Evolutionary conservation across 805 yeast genomes (phyloP), one percentile per base, ranked within the genome.

Genomic region (Kurtzmaniella cleridarum): DNA sequence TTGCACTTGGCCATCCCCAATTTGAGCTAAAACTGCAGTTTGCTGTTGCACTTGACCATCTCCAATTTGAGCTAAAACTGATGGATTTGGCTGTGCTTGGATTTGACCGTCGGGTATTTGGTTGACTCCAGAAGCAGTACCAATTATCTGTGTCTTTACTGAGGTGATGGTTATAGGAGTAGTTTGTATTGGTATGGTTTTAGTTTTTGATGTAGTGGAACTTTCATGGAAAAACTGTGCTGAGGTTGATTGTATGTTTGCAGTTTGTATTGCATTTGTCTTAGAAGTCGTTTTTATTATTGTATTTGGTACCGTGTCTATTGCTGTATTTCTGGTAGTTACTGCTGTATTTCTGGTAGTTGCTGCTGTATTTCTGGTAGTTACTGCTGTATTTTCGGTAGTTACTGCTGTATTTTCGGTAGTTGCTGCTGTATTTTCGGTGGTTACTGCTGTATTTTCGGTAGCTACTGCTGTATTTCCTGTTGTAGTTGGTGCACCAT

Each of bases 31-130:
- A 1, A 48, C 57, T 15, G 54, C 42, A 34, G 58, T 48, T 30
- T 48, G 45, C 27, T 57, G 57, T 51, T 69, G 75, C 42, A 69
- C 60, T 53, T 71, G 76, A 36, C 76, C 76, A 48, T 71, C 76
- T 34, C 62, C 60, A 37, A 70, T 71, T 49, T 69, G 72, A 60
- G 60, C 60, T n/a, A 66, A 55, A 32, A 51, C 64, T 14, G 51
- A 38, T 10, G 57, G 60, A 17, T 53, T 39, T 18, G 55, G 47
- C 27, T 47, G 40, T 35, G 47, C 54, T 43, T 60, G 66, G 24
- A 58, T 49, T 46, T 62, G 66, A 16, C 67, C 66, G 36, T 60
- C 66, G 34, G 42, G 39, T 35, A 55, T 49, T 43, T 59, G 64
- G 24, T 44, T 39, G 33, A 50, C 53, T 32, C 47, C 57, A 29